Evolutionary conservation across 2,329 filamentous ascomycete genomes (phyloP), one percentile per base, ranked within the genome.

Genomic region (Penicillium sp.): DNA sequence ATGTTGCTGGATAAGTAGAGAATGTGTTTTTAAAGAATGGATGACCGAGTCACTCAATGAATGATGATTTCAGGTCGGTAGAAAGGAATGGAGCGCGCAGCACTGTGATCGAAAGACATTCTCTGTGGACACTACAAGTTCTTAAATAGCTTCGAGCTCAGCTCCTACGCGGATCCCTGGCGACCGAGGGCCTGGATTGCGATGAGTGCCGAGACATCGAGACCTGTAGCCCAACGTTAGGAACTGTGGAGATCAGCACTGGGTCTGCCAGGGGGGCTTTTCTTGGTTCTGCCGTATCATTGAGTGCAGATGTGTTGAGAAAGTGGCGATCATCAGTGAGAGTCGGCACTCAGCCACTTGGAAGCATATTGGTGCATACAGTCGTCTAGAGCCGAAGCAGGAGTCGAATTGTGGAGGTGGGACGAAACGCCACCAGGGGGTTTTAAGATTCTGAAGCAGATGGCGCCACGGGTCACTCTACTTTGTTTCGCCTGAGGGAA

Each of bases 61-160:
- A 53, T 48, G 54, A 55, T 51, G 50, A 56, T 51, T 45, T 53
- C 31, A 51, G 51, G 54, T 44, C 23, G 21, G 24, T 53, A 52
- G 42, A 49, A 61, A 56, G 38, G 53, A 62, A 59, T 42, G 47
- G 47, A 56, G 62, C 63, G 62, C 64, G 51, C 61, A 65, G 65
- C 62, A 65, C 63, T 61, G 54, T 54, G 49, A 51, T 57, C 42
- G 26, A 57, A 61, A 52, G 43, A 54, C 54, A 49, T 5, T 8
- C n/a, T 16, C 47, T 31, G 44, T 23, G 42, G 55, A 34, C 38
- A 39, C 36, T 12, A 12, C 18, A 39, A 34, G 36, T 33, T 23
- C 18, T 58, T 62, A 57, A 62, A 60, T 61, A 61, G 31, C 41
- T 47, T 36, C 15, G 33, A 36, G 33, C 6, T 36, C 15, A 36